Base-by-base conservation (phyloP, 768 basidiomycete species). In the Melanogaster broomeanus region DNA sequence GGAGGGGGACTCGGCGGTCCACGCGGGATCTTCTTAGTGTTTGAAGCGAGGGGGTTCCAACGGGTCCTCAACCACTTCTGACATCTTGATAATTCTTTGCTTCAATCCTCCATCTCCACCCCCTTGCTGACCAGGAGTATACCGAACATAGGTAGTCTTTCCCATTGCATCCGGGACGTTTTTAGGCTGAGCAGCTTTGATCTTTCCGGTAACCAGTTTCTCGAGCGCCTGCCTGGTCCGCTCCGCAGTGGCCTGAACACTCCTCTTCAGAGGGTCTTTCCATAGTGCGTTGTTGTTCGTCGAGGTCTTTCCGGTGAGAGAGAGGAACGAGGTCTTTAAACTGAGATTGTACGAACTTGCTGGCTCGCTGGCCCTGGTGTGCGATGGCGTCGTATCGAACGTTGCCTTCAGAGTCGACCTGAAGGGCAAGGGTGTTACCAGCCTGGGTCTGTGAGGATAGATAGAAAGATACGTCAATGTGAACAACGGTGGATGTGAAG, bases 61-160 rank as follows among this genome's bases (percentile, higher is more conserved):
- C 1, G 97, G 97, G 68, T 99, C 97, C 72, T 99, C 97, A 5
- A 94, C 92, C 11, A 98, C 90, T 58, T 96, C 93, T 10, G 93
- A 85, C 95, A 99, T 98, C 71, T 99, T 99, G 72, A 99, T 98
- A 61, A 99, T 98, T 49, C 96, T 77, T 69, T 99, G 97, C 68
- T 95, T 90, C 62, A 93, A 67, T 18, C 83, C 88, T 8, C 66
- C 71, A 27, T 75, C 75, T 24, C 78, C 74, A 34, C 83, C 83
- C 58, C 78, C 80, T 67, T 94, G 91, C 62, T 94, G 92, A 9
- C 93, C 93, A 8, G 96, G 95, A 13, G 97, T 99, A 67, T 99
- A 99, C 15, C 97, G 88, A 57, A 99, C 92, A 70, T 93, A 99
- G 9, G 84, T 77, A 0, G 93, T 87, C 70, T 90, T 90, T 6